Evolutionary conservation across 2,329 filamentous ascomycete genomes (phyloP).

Genomic region (Colletotrichum caudatum): DNA sequence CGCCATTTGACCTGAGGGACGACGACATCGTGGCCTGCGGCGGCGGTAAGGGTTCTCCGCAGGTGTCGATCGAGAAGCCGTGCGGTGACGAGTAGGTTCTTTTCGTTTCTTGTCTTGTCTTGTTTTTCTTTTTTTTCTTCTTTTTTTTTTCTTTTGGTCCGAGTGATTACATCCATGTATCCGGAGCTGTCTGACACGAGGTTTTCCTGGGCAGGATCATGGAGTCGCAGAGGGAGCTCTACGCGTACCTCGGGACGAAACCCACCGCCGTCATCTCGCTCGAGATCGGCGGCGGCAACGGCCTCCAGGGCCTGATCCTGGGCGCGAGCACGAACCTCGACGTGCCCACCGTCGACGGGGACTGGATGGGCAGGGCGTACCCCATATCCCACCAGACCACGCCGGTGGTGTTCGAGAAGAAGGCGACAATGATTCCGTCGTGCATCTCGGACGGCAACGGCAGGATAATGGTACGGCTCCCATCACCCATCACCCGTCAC

Average conservation of each 20-base stretch:
- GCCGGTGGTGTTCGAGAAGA: conserved; percentile 53
- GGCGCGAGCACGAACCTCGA: conserved; percentile 66
- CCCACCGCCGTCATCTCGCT: conserved; percentile 48
- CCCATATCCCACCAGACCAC: conserved; percentile 67
- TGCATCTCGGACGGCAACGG: conserved; percentile 42
- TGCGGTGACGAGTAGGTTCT: conserved; percentile 13
- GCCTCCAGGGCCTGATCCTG: conserved; percentile 68
- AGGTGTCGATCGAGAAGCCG: conserved; percentile 68
- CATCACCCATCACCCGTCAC: too few species aligned
- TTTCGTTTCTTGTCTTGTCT: too few species aligned
- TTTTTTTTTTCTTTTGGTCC: too few species aligned
- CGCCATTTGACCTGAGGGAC: conserved; percentile 61
- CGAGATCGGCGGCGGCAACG: conserved; percentile 75
- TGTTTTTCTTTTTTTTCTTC: too few species aligned
- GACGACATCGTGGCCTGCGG: conserved; percentile 60
- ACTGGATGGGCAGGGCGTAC: conserved; percentile 69
- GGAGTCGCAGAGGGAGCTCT: conserved; percentile 64
- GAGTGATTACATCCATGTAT: too few species aligned
- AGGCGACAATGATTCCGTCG: conserved; percentile 50
- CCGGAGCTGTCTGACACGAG: not conserved
- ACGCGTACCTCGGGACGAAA: conserved; percentile 58
- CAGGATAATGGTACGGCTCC: conserved; percentile 54
- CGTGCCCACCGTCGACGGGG: conserved; percentile 63
- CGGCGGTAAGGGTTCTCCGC: conserved; percentile 67
- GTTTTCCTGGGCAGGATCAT: conserved; percentile 49